Evolutionary conservation across 2,329 filamentous ascomycete genomes (phyloP), one percentile per base, ranked within the genome.

Genomic region (Aureobasidium leucospermi): DNA sequence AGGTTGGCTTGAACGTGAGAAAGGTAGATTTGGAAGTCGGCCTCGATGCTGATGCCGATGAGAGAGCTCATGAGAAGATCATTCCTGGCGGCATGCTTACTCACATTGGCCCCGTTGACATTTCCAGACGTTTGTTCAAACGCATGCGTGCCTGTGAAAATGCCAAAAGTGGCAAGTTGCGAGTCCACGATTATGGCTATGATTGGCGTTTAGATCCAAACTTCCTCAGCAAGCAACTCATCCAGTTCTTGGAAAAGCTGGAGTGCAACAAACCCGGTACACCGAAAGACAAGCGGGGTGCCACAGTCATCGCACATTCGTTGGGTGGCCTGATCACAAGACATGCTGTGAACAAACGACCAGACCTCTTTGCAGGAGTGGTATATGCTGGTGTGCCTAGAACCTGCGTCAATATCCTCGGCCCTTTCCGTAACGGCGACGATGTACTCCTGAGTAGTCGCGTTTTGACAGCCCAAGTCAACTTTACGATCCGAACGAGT

Each of bases 11-110:
- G 53, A 96, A 96, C 66, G 83, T 96, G 62, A 86, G 92, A 59
- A 96, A 94, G 69, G 92, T 93, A 2, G 90, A 97, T 69, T 79
- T 97, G 4, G 90, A 96, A 70, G 87, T 97, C 9, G 92, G 91
- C 0, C 75, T 96, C 4, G 81, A 88, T 13, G 84, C 84, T 1
- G 87, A 91, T 66, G 92, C 95, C 60, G 93, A 96, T 68, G 87
- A 90, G 66, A 81, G 76, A 5, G 94, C 94, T 85, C 85, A 88
- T 64, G 82, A 95, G 61, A 85, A 79, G n/a, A 90, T 97, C 61
- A 87, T 91, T 55, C 81, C 92, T 0, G 90, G 86, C 2, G 91
- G 91, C 7, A 95, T 96, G 84, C 79, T 96, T n/a, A 87, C 90
- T 46, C 86, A 96, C 67, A 90, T 96, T 63, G 93, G 93, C 0